Conservation (phyloP, 31 red algal species). For the Odonthalia washingtoniensis region DNA sequence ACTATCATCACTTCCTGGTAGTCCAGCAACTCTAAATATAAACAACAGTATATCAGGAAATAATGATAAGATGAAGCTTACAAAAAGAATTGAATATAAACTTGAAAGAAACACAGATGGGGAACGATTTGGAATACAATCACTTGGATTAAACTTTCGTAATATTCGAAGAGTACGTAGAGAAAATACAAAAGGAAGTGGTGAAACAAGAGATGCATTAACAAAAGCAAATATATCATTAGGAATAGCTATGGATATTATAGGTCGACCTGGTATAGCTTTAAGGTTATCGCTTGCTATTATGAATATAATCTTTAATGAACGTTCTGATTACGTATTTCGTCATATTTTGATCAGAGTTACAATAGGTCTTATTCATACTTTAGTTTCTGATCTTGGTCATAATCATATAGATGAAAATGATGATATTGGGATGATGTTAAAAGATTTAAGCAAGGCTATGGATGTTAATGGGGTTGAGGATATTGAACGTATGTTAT, state of each 20-base stretch:
- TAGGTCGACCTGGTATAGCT: constrained; percentile 50
- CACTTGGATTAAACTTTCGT: constrained; percentile 36
- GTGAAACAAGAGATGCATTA: constrained; percentile 57
- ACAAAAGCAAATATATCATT: constrained; percentile 51
- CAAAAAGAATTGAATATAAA: no score
- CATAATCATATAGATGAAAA: no score
- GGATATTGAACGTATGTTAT: constrained; percentile 35
- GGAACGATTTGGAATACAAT: no score
- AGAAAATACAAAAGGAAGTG: constrained; percentile 39
- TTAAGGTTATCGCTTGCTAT: constrained; percentile 43
- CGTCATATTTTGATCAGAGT: constrained; percentile 47
- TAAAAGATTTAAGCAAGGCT: constrained; percentile 28
- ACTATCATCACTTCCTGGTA: no score
- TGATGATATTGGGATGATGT: constrained; percentile 1
- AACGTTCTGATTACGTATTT: constrained; percentile 32
- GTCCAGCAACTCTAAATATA: no score
- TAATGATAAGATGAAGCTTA: no score
- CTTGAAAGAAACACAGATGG: no score
- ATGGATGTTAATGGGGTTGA: constrained; percentile 8
- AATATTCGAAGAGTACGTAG: constrained; percentile 33
- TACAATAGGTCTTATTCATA: constrained; percentile 38
- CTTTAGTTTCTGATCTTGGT: constrained; percentile 9
- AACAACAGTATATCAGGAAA: no score
- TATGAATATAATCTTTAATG: constrained; percentile 58
- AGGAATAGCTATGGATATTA: constrained; percentile 51